A percentile compares a stretch with the other conserved stretches of the same genome.
phyloP scores from a whole-genome alignment of 129 eudicot species.

The Centrapalus pauciflorus region DNA sequence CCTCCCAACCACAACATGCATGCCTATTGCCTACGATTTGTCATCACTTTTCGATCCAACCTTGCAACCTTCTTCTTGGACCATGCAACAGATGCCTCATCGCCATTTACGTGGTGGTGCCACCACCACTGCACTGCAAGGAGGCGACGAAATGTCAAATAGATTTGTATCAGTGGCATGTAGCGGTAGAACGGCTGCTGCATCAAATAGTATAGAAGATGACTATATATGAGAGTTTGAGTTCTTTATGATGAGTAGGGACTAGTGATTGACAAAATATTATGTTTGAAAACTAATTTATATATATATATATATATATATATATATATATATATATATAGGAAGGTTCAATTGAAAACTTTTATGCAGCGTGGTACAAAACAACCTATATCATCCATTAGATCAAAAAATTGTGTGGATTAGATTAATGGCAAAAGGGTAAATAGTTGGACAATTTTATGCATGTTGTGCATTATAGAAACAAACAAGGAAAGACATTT shows the following conservation, averaged over 20 bases:
- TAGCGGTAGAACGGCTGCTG: constrained; percentile 28
- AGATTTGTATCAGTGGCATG: constrained; percentile 14
- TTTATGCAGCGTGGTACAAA: too few species aligned
- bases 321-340: too few species aligned
- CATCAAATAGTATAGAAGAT: constrained; percentile 43
- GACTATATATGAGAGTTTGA: constrained; percentile 17
- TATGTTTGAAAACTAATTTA: background rate
- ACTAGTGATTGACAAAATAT: background rate
- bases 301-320: background rate
- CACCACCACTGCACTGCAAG: constrained; percentile 16
- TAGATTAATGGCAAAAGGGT: too few species aligned
- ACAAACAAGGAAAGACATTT: too few species aligned
- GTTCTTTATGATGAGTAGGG: background rate
- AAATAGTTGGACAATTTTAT: too few species aligned
- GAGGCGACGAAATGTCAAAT: constrained; percentile 34
- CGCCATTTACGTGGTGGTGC: constrained; percentile 29
- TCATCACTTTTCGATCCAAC: constrained; percentile 57
- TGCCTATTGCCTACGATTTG: constrained; percentile 49
- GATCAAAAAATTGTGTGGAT: too few species aligned
- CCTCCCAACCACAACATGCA: constrained; percentile 47
- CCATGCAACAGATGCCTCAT: constrained; percentile 27
- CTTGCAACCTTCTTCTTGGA: constrained; percentile 40
- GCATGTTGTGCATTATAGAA: too few species aligned
- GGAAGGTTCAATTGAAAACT: too few species aligned
- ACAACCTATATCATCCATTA: too few species aligned